Base-by-base conservation (phyloP, 2,329 filamentous ascomycete species). In the Penicillium sp. region DNA sequence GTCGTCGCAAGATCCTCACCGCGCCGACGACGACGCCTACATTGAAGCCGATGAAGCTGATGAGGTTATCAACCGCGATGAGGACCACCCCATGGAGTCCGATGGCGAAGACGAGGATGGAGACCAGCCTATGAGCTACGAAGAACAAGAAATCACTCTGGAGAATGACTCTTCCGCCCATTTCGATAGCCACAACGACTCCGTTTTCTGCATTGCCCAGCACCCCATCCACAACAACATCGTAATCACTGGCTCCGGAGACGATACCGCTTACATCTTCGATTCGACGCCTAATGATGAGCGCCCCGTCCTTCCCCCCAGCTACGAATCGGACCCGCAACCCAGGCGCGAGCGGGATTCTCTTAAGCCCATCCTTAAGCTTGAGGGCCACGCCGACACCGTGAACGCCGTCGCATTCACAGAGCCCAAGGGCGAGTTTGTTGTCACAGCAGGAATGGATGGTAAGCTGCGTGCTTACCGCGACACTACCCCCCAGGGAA, bases 121-220 rank as follows among this genome's bases (percentile, higher is more conserved):
- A n/a, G n/a, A n/a, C n/a, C n/a, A n/a, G n/a, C n/a, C n/a, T n/a
- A n/a, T n/a, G n/a, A n/a, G n/a, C n/a, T n/a, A n/a, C n/a, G n/a
- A n/a, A n/a, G n/a, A n/a, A n/a, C n/a, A n/a, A n/a, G 74, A 84
- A 67, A 82, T 96, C 35, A 73, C 81, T 37, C 77, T 97, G 6
- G 82, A 91, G 55, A 97, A 97, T 76, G 91, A 97, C 76, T 94
- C 88, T 57, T 77, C 84, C 58, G 91, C 88, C 52, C 91, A 95
- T 75, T 96, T 97, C 65, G 93, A 97, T 74, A 71, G 73, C 32
- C 88, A 96, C 74, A 85, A 83, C 60, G 89, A 96, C 77, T 90
- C 85, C 53, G 86, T 98, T 64, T 98, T 96, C 75, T 83, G 87
- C 71, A 93, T 98, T 67, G 88, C 91, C 17, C 88, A 95, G 67